These are phyloP conservation scores for Suaeda aralocaspica DNA, from an alignment of 148 eudicot species.

Conservation along the genomic window DNA sequence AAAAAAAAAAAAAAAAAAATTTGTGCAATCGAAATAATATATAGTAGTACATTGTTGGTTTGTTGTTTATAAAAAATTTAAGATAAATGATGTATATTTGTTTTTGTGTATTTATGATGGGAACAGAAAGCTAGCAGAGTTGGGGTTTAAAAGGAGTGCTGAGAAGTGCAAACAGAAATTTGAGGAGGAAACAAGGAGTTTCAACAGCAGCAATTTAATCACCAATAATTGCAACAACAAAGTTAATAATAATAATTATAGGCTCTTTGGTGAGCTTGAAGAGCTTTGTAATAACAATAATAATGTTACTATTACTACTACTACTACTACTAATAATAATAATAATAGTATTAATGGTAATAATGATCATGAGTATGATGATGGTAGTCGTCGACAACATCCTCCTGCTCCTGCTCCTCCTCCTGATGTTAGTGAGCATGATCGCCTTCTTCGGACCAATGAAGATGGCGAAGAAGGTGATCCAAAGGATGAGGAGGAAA, in stretches of 20 bases:
- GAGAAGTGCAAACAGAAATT: slow-evolving; percentile 75
- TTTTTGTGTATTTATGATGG: slow-evolving; percentile 33
- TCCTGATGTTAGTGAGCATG: not conserved
- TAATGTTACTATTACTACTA: not conserved
- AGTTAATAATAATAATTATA: slow-evolving; percentile 25
- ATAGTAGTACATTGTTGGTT: not conserved
- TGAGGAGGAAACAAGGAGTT: slow-evolving; percentile 68
- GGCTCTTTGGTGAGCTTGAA: slow-evolving; percentile 70
- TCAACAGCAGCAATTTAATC: slow-evolving; percentile 31
- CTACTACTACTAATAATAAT: slow-evolving; percentile 11
- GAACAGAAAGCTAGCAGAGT: slow-evolving; percentile 73
- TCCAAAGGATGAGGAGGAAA: not conserved
- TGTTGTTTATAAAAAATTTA: too few species aligned
- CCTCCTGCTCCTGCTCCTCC: not conserved
- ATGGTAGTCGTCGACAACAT: not conserved
- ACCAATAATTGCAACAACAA: slow-evolving; percentile 16
- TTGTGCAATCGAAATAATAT: not conserved
- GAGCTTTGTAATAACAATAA: slow-evolving; percentile 39
- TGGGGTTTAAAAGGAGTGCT: slow-evolving; percentile 71
- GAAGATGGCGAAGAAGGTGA: slow-evolving; percentile 3
- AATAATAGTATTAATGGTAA: slow-evolving; percentile 18
- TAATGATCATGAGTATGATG: slow-evolving; percentile 11
- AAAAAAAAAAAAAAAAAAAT: too few species aligned
- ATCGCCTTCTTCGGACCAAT: slow-evolving; percentile 1
- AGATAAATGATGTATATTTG: slow-evolving; percentile 6